Conservation (phyloP, 164 flowering plant genomes). For the Kingdonia uniflora region DNA sequence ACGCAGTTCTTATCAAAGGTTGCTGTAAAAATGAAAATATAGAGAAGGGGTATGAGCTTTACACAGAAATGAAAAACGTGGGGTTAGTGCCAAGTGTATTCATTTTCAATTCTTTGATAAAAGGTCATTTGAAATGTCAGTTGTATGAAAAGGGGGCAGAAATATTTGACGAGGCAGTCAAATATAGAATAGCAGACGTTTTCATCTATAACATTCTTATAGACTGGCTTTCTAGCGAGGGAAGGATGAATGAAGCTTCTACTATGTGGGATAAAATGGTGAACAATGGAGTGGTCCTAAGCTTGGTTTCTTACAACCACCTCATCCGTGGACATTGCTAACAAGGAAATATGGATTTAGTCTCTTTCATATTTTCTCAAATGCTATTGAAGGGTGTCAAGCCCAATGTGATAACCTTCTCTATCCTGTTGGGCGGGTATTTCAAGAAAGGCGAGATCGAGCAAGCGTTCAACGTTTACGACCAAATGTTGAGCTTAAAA, state of each 20-base stretch:
- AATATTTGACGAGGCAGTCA: no score
- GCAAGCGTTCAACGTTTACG: constrained; percentile 30
- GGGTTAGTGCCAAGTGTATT: constrained; percentile 36
- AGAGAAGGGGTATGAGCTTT: constrained; percentile 49
- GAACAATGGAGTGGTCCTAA: no score
- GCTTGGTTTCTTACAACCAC: constrained; percentile 48
- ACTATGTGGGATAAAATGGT: no score
- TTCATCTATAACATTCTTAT: no score
- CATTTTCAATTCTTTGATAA: constrained; percentile 34
- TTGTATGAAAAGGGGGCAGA: constrained; percentile 33
- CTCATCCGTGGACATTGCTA: constrained; percentile 55
- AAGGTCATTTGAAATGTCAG: constrained; percentile 30
- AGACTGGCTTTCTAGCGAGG: no score
- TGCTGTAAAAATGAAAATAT: constrained; percentile 38
- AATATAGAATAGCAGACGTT: no score
- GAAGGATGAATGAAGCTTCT: constrained; percentile 41
- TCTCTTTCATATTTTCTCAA: no score
- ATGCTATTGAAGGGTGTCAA: no score
- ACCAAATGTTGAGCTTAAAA: constrained; percentile 33
- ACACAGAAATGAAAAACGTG: constrained; percentile 40
- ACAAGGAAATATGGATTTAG: constrained; percentile 44
- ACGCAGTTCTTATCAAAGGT: constrained; percentile 52
- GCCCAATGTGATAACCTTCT: no score
- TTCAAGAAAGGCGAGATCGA: constrained; percentile 37
- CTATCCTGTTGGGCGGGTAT: no score